These are phyloP conservation scores for Caryopteris hybrid DNA, from an alignment of 305 asterid species.

Conservation along the genomic window DNA sequence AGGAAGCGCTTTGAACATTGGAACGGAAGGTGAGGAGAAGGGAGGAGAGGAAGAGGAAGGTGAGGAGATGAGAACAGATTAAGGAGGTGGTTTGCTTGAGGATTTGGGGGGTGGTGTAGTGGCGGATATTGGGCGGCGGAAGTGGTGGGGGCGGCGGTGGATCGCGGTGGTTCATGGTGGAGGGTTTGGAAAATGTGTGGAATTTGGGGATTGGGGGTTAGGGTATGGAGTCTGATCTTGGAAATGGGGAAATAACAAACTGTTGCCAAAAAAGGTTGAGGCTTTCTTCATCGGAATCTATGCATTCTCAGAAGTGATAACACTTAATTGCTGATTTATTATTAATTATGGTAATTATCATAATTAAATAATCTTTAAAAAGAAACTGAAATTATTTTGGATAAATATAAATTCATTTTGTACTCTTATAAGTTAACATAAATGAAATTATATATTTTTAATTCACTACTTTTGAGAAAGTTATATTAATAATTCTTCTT, in stretches of 20 bases:
- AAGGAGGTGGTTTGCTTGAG: constrained; percentile 46
- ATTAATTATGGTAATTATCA: no score
- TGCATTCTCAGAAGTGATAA: no score
- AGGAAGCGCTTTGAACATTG: constrained; percentile 68
- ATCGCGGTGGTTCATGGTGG: constrained; percentile 45
- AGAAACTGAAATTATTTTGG: no score
- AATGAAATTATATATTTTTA: no score
- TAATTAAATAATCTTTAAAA: no score
- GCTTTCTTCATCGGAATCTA: neutral
- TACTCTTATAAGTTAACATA: no score
- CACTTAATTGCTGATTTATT: no score
- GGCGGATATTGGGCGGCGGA: constrained; percentile 45
- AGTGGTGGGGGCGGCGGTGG: constrained; percentile 17
- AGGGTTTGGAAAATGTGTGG: constrained; percentile 11
- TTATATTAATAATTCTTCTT: no score
- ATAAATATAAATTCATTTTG: no score
- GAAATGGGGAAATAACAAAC: neutral
- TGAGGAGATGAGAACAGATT: constrained; percentile 44
- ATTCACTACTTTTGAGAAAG: no score
- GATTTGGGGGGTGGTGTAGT: constrained; percentile 52
- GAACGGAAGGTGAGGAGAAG: constrained; percentile 78
- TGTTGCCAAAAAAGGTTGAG: neutral
- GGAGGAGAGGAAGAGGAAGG: constrained; percentile 62
- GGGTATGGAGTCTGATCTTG: constrained; percentile 20
- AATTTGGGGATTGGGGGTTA: constrained; percentile 22